Evolutionary conservation across 176 grass and related monocot species (phyloP), one percentile per base, ranked within the genome.

Genomic region (Oryza glaberrima): DNA sequence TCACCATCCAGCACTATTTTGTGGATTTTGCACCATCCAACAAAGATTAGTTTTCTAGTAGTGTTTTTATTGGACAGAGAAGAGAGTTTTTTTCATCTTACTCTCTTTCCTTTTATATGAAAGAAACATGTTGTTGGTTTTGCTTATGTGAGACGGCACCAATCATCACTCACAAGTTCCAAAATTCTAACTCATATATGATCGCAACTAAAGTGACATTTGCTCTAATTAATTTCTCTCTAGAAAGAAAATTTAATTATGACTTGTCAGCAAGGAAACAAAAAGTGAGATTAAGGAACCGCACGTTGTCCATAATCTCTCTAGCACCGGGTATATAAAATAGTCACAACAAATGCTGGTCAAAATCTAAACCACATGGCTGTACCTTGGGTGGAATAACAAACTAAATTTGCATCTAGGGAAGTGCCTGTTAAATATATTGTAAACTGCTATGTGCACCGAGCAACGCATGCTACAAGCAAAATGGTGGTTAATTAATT

Each of bases 301-400:
- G 20, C 58, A 63, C n/a, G 58, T 63, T 63, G 20, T 23, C 58
- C 23, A 17, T 49, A 58, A 58, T 11, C 58, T 63, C 58, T 23
- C n/a, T 23, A 63, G 22, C 20, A 20, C 20, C 0, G 2, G 9
- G 0, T n/a, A 23, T 63, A 63, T 49, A 63, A 63, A 72, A 71
- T 41, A 26, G 2, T 7, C 14, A 4, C 3, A 61, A 19, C 11
- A 58, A 54, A 8, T n/a, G 6, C 66, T 20, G 9, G 58, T 63
- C 58, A 63, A 63, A 63, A 63, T 63, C 58, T 63, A 63, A 63
- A 22, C 58, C 58, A 63, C 58, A 23, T 63, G 58, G 58, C n/a
- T 23, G 58, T 63, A 23, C 2, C 20, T 9, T 63, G n/a, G 11
- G 58, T 63, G n/a, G 2, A 63, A 63, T 63, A 63, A 23, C 9